A percentile compares a stretch with the other conserved stretches of the same genome.
phyloP scores from a whole-genome alignment of 306 rosid species.

The Psophocarpus tetragonolobus region DNA sequence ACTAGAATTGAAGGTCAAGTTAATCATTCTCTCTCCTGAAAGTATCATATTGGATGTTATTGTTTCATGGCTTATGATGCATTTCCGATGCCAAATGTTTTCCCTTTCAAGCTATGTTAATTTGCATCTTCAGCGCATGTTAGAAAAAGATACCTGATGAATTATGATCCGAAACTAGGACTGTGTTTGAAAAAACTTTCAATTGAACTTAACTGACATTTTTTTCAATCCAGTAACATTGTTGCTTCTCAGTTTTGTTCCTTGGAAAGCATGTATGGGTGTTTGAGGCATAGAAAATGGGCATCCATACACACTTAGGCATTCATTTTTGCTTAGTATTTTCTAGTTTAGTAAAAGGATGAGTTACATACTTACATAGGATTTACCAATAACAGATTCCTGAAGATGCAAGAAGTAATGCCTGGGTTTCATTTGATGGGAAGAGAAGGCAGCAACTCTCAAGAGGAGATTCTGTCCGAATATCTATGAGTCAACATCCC shows the following conservation, averaged over 20 bases:
- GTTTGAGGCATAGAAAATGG: no score
- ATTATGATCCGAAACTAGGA: slow-evolving; percentile 5
- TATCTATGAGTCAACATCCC: slow-evolving; percentile 92
- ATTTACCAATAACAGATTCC: slow-evolving; percentile 68
- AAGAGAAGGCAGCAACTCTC: slow-evolving; percentile 97
- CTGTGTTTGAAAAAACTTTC: no score
- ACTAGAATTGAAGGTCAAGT: slow-evolving; percentile 82
- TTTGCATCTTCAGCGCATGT: background rate
- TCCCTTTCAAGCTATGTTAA: background rate
- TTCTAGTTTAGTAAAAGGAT: slow-evolving; percentile 9
- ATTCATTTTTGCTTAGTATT: background rate
- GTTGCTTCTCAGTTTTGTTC: no score
- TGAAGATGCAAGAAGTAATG: slow-evolving; percentile 87
- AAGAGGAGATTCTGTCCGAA: slow-evolving; percentile 83
- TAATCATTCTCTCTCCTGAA: slow-evolving; percentile 13
- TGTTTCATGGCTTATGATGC: slow-evolving; percentile 8
- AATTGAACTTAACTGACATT: no score
- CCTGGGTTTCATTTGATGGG: slow-evolving; percentile 97
- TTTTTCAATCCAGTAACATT: no score
- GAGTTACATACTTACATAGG: slow-evolving; percentile 14
- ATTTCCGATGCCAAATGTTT: slow-evolving; percentile 11
- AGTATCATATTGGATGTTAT: background rate
- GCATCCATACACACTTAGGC: no score
- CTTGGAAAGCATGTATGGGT: no score
- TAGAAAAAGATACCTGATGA: slow-evolving; percentile 21